Base-by-base conservation (phyloP, 805 yeast genomes). In the Zygosaccharomyces bisporus region DNA sequence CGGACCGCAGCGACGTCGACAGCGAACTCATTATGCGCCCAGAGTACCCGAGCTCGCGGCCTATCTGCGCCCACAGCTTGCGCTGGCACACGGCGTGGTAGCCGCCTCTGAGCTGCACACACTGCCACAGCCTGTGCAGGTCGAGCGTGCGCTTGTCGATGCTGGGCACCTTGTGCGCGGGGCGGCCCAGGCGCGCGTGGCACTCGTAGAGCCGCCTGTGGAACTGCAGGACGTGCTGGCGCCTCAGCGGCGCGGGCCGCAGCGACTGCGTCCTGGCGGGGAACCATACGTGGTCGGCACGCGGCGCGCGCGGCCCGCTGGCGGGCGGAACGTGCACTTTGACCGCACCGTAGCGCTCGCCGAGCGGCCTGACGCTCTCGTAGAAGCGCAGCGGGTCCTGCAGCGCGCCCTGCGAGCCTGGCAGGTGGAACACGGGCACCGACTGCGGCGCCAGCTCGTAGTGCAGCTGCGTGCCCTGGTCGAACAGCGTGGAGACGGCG, bases 21-120 rank as follows among this genome's bases (percentile, higher is more conserved):
- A 84, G 61, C 9, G 88, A 81, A 24, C 86, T 80, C 76, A 82
- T 80, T 41, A 81, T 79, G 52, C 79, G 75, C 2, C 87, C 88
- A 24, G 79, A 74, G 58, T 81, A 84, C 0, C 95, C 95, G 39
- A 87, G 66, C 54, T 86, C 95, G 43, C 89, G 71, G 10, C 91
- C 91, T 7, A 87, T 75, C 56, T 84, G 88, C 1, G 88, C 88
- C 96, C 95, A 87, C 36, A 78, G 69, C 55, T 84, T 83, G 44
- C 74, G 75, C 44, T 73, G 63, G 36, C 83, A 76, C n/a, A 86
- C 89, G 8, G 64, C 70, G 8, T 71, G 70, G 57, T 72, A 80
- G 0, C 95, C 95, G 14, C 93, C 93, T 47, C 83, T 69, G 13
- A 75, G 58, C 14, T 73, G 67, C 1, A 86, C 93, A 10, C 78